Base-by-base conservation (phyloP, 2,329 filamentous ascomycete genomes). In the Cladobotryum protrusum region DNA sequence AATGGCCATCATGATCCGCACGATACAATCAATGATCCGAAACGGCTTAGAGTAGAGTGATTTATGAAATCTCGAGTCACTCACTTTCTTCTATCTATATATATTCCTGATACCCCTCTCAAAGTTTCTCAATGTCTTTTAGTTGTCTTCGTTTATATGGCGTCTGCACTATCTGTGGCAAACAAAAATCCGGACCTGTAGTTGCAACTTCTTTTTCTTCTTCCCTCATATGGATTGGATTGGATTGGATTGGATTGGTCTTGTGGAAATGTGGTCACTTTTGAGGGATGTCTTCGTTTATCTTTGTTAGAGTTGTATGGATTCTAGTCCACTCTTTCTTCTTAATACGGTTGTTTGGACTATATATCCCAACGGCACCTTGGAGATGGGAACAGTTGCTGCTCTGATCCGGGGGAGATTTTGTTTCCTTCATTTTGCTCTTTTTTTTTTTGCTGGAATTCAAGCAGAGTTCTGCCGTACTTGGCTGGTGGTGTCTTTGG, bases 1-100 rank as follows among this genome's bases (percentile, higher is more conserved):
- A 66, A 63, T n/a, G 67, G 68, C 2, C 62, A 68, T 2, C 63
- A 64, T 8, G 75, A 78, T 20, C 61, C 66, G 3, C 62, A 69
- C 3, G 75, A 76, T 19, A 57, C 61, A 36, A 63, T 64, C 15
- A 67, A 65, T n/a, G 78, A 81, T 20, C 58, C 74, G 8, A 82
- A 82, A 63, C 69, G 78, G 47, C 59, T 77, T 52, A 78, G 73
- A 60, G 73, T 80, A 40, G 77, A 80, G 15, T 76, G 57, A 57
- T 45, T 24, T 20, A 45, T 18, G 13, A 39, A n/a, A 9, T 39
- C n/a, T 43, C 14, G 24, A 34, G 19, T 35, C 40, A 3, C 39
- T 34, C 41, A 32, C 18, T 48, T 45, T 17, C 56, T 20, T 34
- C 32, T 45, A 43, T 52, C 39, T 49, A 15, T 9, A 33, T 42